Percentiles rank a stretch among this genome's conserved stretches.
Conservation (phyloP, 306 rosid genomes). For the Senna siamea region DNA sequence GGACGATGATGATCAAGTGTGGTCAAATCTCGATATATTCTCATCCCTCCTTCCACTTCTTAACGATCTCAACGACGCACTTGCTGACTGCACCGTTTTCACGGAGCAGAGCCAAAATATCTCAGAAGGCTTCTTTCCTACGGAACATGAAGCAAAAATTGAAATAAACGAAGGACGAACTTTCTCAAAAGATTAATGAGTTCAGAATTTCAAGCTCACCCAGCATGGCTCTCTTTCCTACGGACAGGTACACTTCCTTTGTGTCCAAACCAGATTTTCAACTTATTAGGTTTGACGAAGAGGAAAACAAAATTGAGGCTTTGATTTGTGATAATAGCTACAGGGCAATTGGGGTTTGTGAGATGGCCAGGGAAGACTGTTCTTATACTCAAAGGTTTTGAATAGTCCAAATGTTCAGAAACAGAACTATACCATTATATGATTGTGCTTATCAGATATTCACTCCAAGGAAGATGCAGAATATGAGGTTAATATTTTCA, state of each 20-base stretch:
- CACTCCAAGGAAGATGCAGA: not conserved
- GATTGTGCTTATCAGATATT: too few relatives aligned
- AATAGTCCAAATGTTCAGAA: not conserved
- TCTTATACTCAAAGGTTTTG: not conserved
- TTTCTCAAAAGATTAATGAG: too few relatives aligned
- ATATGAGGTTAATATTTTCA: not conserved
- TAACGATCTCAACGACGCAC: conserved; percentile 14
- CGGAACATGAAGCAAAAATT: not conserved
- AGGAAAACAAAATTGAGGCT: not conserved
- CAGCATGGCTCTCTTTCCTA: too few relatives aligned
- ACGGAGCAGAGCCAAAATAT: not conserved
- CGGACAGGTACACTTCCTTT: not conserved
- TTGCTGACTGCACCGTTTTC: conserved; percentile 10
- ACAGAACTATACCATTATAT: not conserved
- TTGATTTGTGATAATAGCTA: not conserved
- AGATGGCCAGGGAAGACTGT: conserved; percentile 23
- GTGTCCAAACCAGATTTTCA: too few relatives aligned
- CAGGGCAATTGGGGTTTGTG: conserved; percentile 26
- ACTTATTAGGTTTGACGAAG: not conserved
- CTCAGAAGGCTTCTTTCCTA: not conserved
- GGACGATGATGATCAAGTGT: too few relatives aligned
- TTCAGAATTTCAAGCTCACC: not conserved
- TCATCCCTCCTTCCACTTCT: too few relatives aligned
- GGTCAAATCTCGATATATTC: too few relatives aligned
- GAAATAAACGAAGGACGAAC: rapidly evolving